These are phyloP conservation scores for Aphanomyces stellatus DNA, from an alignment of 352 stramenopile genomes.

Conservation along the genomic window DNA sequence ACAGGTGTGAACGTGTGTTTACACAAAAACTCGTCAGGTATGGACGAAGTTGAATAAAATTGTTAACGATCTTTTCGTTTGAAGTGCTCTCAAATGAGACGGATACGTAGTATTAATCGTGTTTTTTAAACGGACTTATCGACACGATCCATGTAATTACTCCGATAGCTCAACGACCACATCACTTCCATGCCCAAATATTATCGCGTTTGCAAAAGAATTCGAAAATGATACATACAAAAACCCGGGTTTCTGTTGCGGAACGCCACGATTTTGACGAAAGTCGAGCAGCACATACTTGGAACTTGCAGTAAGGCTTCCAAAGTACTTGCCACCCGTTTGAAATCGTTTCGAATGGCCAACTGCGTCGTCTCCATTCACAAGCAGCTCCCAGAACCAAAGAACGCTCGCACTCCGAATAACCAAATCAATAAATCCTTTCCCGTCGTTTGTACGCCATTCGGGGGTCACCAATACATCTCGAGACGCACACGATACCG, in stretches of 20 bases:
- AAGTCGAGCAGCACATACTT: constrained; percentile 29
- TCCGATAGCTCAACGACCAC: constrained; percentile 13
- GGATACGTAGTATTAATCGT: too few relatives aligned
- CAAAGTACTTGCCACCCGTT: constrained; percentile 22
- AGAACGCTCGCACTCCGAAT: constrained; percentile 24
- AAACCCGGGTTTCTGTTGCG: constrained; percentile 21
- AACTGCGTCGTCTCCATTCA: constrained; percentile 24
- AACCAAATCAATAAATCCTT: constrained; percentile 27
- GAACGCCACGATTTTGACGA: constrained; percentile 25
- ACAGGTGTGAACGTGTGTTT: too few relatives aligned
- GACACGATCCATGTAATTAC: constrained; percentile 14
- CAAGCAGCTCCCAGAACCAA: constrained; percentile 27
- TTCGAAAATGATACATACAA: constrained; percentile 28
- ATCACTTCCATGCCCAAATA: constrained; percentile 11
- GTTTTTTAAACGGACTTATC: too few relatives aligned
- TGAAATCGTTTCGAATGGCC: constrained; percentile 23
- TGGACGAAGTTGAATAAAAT: too few relatives aligned
- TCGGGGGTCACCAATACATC: constrained; percentile 25
- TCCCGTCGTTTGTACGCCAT: constrained; percentile 22
- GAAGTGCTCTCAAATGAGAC: too few relatives aligned
- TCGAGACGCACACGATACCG: constrained; percentile 21
- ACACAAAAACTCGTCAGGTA: too few relatives aligned
- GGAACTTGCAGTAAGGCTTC: constrained; percentile 20
- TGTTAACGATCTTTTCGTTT: too few relatives aligned
- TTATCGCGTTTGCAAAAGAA: constrained; percentile 25